A percentile compares a stretch with the other conserved stretches of the same genome.
Evolutionary conservation across 495 filamentous ascomycete genomes (phyloP).

Genomic region (Neurospora sp.): DNA sequence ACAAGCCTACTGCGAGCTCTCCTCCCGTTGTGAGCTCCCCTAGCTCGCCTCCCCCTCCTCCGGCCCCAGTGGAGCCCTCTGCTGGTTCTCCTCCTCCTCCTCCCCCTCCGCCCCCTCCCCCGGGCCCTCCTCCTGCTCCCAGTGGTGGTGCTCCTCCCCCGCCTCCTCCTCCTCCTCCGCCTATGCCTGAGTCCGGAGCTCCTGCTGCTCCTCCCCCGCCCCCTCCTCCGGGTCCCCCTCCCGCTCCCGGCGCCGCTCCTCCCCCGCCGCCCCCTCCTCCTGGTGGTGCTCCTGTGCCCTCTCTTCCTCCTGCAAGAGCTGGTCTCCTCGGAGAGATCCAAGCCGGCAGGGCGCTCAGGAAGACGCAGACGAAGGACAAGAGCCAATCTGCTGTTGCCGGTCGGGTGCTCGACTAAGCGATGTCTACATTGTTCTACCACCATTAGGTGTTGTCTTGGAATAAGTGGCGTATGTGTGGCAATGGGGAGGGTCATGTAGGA

Average conservation of each 20-base stretch:
- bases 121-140: conserved; percentile 34
- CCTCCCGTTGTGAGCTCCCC: conserved; percentile 30
- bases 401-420: conserved; percentile 44
- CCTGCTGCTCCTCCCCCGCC: conserved; percentile 34
- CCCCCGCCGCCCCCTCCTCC: conserved; percentile 44
- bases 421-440: background rate
- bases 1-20: conserved; percentile 45
- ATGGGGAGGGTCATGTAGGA: background rate
- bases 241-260: conserved; percentile 40
- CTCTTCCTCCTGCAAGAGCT: conserved; percentile 29
- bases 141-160: conserved; percentile 30
- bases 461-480: conserved; percentile 12
- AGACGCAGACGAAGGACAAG: conserved; percentile 77
- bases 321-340: conserved; percentile 75
- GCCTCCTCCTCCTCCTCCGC: conserved; percentile 39
- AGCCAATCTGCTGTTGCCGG: conserved; percentile 62
- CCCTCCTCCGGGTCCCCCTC: conserved; percentile 46
- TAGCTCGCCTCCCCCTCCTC: conserved; percentile 26
- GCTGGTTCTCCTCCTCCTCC: conserved; percentile 22
- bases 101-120: conserved; percentile 35
- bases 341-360: conserved; percentile 63
- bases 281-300: conserved; percentile 26
- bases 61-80: conserved; percentile 1
- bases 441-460: background rate
- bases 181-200: conserved; percentile 30